Evolutionary conservation across 176 grass and related monocot species (phyloP).

Genomic region (Carex littledalei): DNA sequence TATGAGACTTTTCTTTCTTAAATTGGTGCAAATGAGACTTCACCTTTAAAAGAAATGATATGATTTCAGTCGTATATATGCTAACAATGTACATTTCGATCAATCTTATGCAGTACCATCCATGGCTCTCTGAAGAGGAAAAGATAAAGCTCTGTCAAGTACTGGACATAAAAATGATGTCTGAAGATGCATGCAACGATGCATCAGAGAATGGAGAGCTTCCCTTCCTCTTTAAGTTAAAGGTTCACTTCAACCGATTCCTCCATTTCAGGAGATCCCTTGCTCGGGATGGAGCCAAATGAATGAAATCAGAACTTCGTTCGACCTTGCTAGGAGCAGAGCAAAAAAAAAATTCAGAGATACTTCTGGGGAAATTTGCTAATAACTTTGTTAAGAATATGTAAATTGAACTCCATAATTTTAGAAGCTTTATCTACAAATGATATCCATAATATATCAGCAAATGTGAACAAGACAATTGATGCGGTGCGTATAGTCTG

Average conservation of each 20-base stretch:
- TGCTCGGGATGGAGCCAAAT: background rate
- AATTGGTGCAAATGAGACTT: no score
- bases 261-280: background rate
- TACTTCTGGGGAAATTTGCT: background rate
- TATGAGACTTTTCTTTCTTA: no score
- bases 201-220: background rate
- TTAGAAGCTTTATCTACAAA: background rate
- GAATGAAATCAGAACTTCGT: background rate
- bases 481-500: background rate
- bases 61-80: background rate
- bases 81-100: background rate
- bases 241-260: background rate
- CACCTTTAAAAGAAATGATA: background rate
- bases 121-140: conserved; percentile 71
- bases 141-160: conserved; percentile 64
- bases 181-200: conserved; percentile 74
- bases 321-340: background rate
- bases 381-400: background rate
- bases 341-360: background rate
- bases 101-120: conserved; percentile 44
- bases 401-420: background rate
- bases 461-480: background rate
- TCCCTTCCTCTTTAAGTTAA: background rate
- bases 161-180: conserved; percentile 75
- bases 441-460: background rate